Base-by-base conservation (phyloP, 345 rosid genomes). In the Lepidium didymum region DNA sequence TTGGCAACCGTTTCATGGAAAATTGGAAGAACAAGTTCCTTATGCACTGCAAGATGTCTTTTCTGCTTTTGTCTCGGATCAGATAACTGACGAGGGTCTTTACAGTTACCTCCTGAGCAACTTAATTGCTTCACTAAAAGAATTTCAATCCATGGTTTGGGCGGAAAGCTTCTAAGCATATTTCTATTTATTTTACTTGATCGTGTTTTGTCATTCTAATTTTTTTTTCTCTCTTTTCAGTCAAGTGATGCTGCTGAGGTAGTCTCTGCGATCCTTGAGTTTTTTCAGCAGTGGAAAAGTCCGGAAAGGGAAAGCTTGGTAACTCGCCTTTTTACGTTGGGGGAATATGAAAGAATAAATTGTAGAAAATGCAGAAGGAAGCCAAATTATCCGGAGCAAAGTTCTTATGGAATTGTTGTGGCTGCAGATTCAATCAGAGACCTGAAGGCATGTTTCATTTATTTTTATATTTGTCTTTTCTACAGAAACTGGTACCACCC, bases 391-490 rank as follows among this genome's bases (percentile, higher is more conserved):
- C 21, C 38, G 10, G 68, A 61, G 37, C 45, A 61, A 42, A 61
- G 62, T 42, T 61, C 53, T 9, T 61, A 61, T 34, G 68, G 75
- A 1, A 1, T 70, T n/a, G 54, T 52, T 6, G 10, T 21, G 45
- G 61, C 40, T 61, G 68, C 68, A 41, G 35, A 61, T 60, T 70
- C 75, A 60, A 33, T 70, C 53, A 61, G 68, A 52, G 12, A 59
- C 25, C 23, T 50, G 23, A 70, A 70, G 55, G 68, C 52, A 18
- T 52, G 61, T 41, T 42, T 21, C 29, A 19, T 59, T 36, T 35
- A 45, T 36, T 19, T 56, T 36, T 14, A 4, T 57, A 4, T 8
- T 11, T 69, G 12, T 57, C n/a, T 38, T 14, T 27, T n/a, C 45
- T 43, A n/a, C 46, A 34, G 27, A 6, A 55, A 31, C 52, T 42